Conservation (phyloP, 805 yeast species). For the Vanderwaltozyma yarrowii region DNA sequence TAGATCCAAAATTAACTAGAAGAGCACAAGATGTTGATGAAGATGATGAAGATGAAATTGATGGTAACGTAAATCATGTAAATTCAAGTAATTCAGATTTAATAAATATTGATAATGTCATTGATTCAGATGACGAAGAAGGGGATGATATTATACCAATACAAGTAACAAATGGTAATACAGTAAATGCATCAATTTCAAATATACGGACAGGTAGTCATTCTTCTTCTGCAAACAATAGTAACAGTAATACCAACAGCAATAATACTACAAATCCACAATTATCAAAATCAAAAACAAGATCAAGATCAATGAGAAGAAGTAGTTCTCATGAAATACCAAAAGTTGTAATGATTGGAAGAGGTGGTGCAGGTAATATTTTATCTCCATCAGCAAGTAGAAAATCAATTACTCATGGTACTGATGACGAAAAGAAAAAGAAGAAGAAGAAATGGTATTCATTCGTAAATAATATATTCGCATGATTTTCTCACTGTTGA, state of each 20-base stretch:
- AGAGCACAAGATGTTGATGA: constrained; percentile 58
- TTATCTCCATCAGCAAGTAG: constrained; percentile 21
- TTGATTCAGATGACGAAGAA: constrained; percentile 3
- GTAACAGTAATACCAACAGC: neutral
- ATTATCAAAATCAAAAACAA: neutral
- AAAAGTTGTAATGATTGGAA: constrained; percentile 19
- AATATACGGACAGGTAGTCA: constrained; percentile 1
- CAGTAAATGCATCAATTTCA: constrained; percentile 3
- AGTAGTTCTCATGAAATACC: neutral
- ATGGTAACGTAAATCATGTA: neutral
- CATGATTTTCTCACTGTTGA: neutral
- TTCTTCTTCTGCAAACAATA: neutral
- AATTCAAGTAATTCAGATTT: neutral
- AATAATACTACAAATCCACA: neutral
- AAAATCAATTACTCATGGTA: constrained; percentile 1
- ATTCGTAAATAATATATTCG: neutral
- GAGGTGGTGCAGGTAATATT: constrained; percentile 30
- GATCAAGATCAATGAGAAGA: constrained; percentile 1
- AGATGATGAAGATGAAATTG: constrained; percentile 9
- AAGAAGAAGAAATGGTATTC: constrained; percentile 4
- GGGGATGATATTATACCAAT: constrained; percentile 8
- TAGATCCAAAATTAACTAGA: constrained; percentile 47
- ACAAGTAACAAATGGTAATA: constrained; percentile 3
- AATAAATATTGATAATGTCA: neutral
- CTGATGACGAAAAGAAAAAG: constrained; percentile 4